These are phyloP conservation scores for Hanseniaspora pseudoguilliermondii DNA, from an alignment of 805 yeast genomes.

Conservation along the genomic window DNA sequence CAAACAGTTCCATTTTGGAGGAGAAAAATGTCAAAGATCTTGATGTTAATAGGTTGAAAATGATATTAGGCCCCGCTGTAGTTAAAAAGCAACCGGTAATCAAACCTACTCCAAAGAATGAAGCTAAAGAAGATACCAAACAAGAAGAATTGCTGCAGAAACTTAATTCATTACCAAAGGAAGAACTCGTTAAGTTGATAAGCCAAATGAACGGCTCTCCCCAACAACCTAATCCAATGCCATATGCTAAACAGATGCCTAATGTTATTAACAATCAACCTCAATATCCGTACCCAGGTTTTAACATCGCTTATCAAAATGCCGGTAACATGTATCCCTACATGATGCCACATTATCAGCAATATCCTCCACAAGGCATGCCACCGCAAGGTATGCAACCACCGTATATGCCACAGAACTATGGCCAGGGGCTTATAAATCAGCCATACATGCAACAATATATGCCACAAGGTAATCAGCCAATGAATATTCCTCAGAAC, in stretches of 20 bases:
- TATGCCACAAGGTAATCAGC: constrained; percentile 13
- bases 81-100: not conserved
- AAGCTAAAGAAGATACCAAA: not conserved
- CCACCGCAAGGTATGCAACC: not conserved
- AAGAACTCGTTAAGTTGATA: constrained; percentile 2
- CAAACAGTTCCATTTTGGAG: constrained; percentile 14
- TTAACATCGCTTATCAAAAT: not conserved
- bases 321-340: not conserved
- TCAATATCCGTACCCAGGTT: not conserved
- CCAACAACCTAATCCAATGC: not conserved
- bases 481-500: constrained; percentile 22
- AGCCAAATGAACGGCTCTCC: constrained; percentile 16
- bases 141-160: constrained; percentile 13
- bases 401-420: constrained; percentile 16
- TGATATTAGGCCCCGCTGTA: constrained; percentile 9
- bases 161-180: not conserved
- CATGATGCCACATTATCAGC: constrained; percentile 4
- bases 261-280: not conserved
- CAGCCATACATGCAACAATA: constrained; percentile 15
- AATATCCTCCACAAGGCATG: constrained; percentile 5
- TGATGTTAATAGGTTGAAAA: constrained; percentile 14
- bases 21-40: constrained; percentile 14
- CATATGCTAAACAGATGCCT: not conserved
- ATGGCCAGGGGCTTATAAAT: constrained; percentile 14
- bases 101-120: not conserved